Evolutionary conservation across 805 yeast genomes (phyloP).

Genomic region (Candida montana): DNA sequence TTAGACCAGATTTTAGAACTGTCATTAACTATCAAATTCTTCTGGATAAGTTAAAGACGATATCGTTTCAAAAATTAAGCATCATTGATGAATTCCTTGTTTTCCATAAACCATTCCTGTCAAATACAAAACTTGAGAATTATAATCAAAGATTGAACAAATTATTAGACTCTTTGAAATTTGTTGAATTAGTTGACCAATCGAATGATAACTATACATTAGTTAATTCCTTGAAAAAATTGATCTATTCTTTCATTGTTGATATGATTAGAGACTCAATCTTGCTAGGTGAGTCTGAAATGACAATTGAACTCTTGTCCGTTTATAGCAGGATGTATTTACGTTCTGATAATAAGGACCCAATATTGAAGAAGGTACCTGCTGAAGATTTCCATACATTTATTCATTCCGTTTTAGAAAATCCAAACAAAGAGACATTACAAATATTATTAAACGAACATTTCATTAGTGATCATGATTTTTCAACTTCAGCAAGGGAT

Average conservation of each 20-base stretch:
- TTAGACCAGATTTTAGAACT: conserved; percentile 5
- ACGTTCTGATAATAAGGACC: not conserved
- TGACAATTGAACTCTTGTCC: conserved; percentile 1
- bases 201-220: not conserved
- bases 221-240: not conserved
- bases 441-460: not conserved
- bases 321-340: not conserved
- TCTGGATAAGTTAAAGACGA: not conserved
- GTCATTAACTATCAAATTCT: conserved; percentile 9
- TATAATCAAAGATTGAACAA: conserved; percentile 5
- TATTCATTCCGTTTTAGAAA: conserved; percentile 1
- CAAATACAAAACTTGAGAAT: conserved; percentile 3
- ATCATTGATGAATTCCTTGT: conserved; percentile 2
- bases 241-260: conserved; percentile 9
- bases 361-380: not conserved
- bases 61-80: not conserved
- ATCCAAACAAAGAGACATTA: conserved; percentile 1
- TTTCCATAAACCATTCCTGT: conserved; percentile 7
- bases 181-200: not conserved
- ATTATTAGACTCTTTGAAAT: not conserved
- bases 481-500: not conserved
- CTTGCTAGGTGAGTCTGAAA: conserved; percentile 3
- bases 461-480: not conserved
- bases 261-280: conserved; percentile 10
- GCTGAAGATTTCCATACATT: conserved; percentile 12